Evolutionary conservation across 495 filamentous ascomycete genomes (phyloP).

Genomic region (Podospora pseudocomata): DNA sequence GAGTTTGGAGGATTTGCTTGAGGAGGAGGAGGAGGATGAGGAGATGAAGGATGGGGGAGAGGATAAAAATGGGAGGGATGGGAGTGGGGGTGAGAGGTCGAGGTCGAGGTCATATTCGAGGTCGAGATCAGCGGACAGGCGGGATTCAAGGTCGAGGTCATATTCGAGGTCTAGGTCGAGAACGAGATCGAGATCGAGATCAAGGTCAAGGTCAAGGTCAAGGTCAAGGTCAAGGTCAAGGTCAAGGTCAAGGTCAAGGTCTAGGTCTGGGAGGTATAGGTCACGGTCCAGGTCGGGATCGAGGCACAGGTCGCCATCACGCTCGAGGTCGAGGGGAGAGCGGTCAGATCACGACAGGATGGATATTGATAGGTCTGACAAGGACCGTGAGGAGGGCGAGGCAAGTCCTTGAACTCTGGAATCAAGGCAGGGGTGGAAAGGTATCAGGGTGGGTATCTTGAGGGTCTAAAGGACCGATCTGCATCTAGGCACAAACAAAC

Average conservation of each 20-base stretch:
- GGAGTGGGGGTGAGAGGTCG: conserved; percentile 24
- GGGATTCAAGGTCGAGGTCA: conserved; percentile 14
- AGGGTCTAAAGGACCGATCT: background rate
- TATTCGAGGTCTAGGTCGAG: conserved; percentile 20
- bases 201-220: conserved; percentile 20
- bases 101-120: conserved; percentile 18
- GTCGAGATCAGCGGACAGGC: conserved; percentile 16
- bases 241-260: conserved; percentile 25
- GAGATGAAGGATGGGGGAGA: conserved; percentile 36
- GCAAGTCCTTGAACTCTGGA: conserved; percentile 11
- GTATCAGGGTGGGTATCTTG: background rate
- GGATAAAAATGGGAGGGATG: conserved; percentile 28
- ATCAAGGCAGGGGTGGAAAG: background rate
- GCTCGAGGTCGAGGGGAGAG: conserved; percentile 13
- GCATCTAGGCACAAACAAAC: background rate
- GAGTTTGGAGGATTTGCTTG: conserved; percentile 79
- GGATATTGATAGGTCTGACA: conserved; percentile 35
- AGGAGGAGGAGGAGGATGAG: conserved; percentile 52
- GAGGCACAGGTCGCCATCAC: conserved; percentile 11
- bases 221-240: conserved; percentile 19
- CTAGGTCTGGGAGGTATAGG: conserved; percentile 21
- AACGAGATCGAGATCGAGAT: conserved; percentile 25
- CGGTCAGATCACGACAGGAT: conserved; percentile 30
- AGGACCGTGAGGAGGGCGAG: conserved; percentile 2
- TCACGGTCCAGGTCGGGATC: conserved; percentile 17